A percentile compares a stretch with the other conserved stretches of the same genome.
Evolutionary conservation across 345 rosid species (phyloP).

Genomic region (Dipteronia sinensis): DNA sequence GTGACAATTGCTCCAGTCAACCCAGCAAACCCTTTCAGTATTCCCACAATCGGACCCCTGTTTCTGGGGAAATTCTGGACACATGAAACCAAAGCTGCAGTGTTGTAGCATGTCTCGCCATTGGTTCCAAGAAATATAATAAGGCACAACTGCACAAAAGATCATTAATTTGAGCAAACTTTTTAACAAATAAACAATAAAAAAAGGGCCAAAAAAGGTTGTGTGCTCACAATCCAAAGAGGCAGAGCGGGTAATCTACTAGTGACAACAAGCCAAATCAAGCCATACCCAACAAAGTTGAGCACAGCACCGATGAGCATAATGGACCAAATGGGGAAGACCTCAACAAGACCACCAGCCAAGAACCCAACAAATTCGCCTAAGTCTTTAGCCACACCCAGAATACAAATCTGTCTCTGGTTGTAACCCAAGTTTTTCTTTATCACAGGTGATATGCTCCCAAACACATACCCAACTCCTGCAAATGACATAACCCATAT

Average conservation of each 20-base stretch:
- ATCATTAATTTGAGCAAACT: too few relatives aligned
- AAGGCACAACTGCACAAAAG: slow-evolving; percentile 55
- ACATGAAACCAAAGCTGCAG: slow-evolving; percentile 75
- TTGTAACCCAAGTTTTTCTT: slow-evolving; percentile 65
- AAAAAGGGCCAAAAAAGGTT: too few relatives aligned
- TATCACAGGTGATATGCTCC: slow-evolving; percentile 81
- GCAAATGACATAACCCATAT: slow-evolving; percentile 85
- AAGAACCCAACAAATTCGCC: slow-evolving; percentile 68
- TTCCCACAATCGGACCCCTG: slow-evolving; percentile 84
- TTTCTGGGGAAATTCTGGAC: slow-evolving; percentile 86
- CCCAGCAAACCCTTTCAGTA: slow-evolving; percentile 89
- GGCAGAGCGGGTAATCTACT: slow-evolving; percentile 60
- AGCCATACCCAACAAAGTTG: slow-evolving; percentile 68
- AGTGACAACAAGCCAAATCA: slow-evolving; percentile 66
- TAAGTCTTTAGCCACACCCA: slow-evolving; percentile 83
- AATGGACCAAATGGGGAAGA: slow-evolving; percentile 62
- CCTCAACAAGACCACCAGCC: slow-evolving; percentile 64
- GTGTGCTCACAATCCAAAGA: slow-evolving; percentile 76
- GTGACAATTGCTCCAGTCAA: slow-evolving; percentile 91
- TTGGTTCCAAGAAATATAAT: slow-evolving; percentile 80
- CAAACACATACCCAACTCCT: slow-evolving; percentile 80
- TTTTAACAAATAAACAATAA: too few relatives aligned
- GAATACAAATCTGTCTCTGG: slow-evolving; percentile 69
- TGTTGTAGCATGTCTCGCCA: slow-evolving; percentile 90
- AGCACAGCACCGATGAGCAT: slow-evolving; percentile 60